Evolutionary conservation across 2,329 filamentous ascomycete species (phyloP).

Genomic region (Hymenotorrendiella dingleyae): DNA sequence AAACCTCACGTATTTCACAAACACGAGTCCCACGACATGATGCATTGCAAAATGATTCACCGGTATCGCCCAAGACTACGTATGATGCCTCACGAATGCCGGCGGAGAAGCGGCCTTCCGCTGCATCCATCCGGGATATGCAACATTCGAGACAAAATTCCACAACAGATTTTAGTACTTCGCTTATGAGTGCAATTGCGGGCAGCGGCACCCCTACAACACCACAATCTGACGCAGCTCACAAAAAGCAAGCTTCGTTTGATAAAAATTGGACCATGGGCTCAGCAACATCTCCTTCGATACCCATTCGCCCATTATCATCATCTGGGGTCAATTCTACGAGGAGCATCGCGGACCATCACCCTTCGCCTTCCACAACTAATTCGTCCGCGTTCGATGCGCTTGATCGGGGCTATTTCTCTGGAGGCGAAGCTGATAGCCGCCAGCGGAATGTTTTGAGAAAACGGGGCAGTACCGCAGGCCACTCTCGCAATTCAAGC

Average conservation of each 20-base stretch:
- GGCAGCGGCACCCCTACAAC: constrained; percentile 5
- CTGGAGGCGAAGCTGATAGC: constrained; percentile 75
- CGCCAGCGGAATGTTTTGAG: constrained; percentile 73
- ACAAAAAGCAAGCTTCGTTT: constrained; percentile 64
- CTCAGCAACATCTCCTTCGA: constrained; percentile 27
- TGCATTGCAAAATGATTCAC: constrained; percentile 37
- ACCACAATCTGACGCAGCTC: constrained; percentile 29
- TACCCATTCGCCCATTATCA: constrained; percentile 25
- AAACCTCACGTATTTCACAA: constrained; percentile 26
- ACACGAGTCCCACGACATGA: constrained; percentile 30
- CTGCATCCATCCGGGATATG: constrained; percentile 74
- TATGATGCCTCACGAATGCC: constrained; percentile 32
- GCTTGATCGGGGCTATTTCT: constrained; percentile 83
- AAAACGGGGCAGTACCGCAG: constrained; percentile 59
- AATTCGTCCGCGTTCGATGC: constrained; percentile 41
- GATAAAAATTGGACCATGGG: constrained; percentile 66
- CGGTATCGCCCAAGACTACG: constrained; percentile 34
- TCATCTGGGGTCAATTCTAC: constrained; percentile 18
- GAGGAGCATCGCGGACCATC: constrained; percentile 22
- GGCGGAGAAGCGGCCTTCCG: constrained; percentile 59
- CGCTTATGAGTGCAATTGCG: constrained; percentile 38
- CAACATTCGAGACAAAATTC: constrained; percentile 85
- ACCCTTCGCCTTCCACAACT: constrained; percentile 24
- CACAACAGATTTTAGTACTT: constrained; percentile 34
- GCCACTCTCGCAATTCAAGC: constrained; percentile 67